Evolutionary conservation across 176 grass and related monocot species (phyloP), one percentile per base, ranked within the genome.

Genomic region (Cenchrus fungigraminus): DNA sequence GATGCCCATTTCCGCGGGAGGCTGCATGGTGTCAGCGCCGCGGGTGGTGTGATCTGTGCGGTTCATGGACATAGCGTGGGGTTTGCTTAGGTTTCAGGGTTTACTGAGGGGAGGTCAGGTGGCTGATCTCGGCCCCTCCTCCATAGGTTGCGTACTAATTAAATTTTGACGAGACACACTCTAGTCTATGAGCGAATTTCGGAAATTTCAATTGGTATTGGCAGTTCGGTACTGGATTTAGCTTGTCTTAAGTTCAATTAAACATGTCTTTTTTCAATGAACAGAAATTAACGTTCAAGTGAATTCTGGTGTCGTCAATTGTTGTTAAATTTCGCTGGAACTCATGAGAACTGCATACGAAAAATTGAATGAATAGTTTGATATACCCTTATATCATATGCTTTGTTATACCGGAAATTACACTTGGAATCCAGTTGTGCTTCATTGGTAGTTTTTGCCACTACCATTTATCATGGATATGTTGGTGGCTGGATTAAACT

Each of bases 61-160:
- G 80, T 72, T 65, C 56, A 5, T 72, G 34, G 64, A n/a, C 43
- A 43, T 9, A 31, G 55, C 9, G 8, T 32, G 57, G 34, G 29
- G 4, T 64, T 67, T 29, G 14, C 42, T 12, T 47, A 66, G 31
- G 77, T 69, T 83, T 63, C 70, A 64, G 49, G 66, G 52, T 90
- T 63, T 80, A 76, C 29, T 25, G 63, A 46, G 29, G 70, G 25
- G 71, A 42, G 34, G 29, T 17, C 0, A 5, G 53, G 32, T 74
- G 53, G 9, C 5, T 25, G 1, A 15, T 40, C 6, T 31, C 5
- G 45, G 45, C 37, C 37, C 59, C 8, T 46, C 55, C 1, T 12
- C 2, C 66, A 4, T 20, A 66, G 20, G 2, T 0, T 19, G 16
- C 9, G 2, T 6, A 28, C n/a, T 64, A 67, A 28, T 77, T 60